These are phyloP conservation scores for Arabis alpina DNA, from an alignment of 345 rosid genomes.

Conservation along the genomic window DNA sequence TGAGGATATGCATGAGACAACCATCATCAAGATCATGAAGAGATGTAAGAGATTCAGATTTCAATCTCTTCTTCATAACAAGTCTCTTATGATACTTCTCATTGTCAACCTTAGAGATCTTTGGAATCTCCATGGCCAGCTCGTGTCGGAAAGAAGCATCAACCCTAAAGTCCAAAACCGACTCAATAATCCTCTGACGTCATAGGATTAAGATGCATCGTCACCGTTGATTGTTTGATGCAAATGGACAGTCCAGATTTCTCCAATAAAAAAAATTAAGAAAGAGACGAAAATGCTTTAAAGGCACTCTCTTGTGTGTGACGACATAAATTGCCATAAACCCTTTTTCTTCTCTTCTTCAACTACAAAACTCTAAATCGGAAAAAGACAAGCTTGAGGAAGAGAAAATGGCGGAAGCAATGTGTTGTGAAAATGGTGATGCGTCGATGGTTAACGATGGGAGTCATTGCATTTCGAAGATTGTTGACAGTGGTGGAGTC, in stretches of 20 bases:
- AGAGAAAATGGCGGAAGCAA: background rate
- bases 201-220: conserved; percentile 1
- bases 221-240: conserved; percentile 26
- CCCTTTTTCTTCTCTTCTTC: conserved; percentile 5
- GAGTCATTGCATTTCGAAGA: conserved; percentile 32
- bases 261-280: background rate
- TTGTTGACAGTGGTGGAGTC: conserved; percentile 32
- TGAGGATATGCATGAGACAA: conserved; percentile 96
- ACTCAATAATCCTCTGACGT: conserved; percentile 31
- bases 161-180: conserved; percentile 37
- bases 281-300: background rate
- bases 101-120: conserved; percentile 16
- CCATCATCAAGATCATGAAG: conserved; percentile 94
- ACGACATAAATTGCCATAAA: conserved; percentile 13
- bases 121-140: conserved; percentile 34
- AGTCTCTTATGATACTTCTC: conserved; percentile 16
- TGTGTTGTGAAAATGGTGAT: conserved; percentile 1
- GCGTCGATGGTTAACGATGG: conserved; percentile 22
- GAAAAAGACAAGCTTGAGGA: background rate
- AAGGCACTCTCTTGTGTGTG: background rate
- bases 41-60: conserved; percentile 33
- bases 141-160: conserved; percentile 6
- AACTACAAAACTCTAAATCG: conserved; percentile 10
- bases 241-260: conserved; percentile 25
- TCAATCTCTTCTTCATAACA: conserved; percentile 28